phyloP scores from a whole-genome alignment of 2,329 filamentous ascomycete genomes.

The Chrysoporthe puriensis region DNA sequence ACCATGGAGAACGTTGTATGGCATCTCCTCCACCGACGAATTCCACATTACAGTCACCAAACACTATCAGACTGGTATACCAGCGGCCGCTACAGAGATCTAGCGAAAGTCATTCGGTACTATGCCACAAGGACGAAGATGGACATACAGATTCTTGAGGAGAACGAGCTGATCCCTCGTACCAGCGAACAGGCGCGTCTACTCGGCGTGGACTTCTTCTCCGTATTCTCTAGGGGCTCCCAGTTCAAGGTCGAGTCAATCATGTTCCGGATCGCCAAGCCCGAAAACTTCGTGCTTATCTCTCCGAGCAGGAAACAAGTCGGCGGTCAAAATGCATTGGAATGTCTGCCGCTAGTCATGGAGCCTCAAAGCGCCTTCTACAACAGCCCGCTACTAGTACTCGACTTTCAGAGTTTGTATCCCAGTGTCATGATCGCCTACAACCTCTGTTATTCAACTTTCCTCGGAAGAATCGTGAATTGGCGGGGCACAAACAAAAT shows the following conservation, averaged over 20 bases:
- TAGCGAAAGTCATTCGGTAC: constrained; percentile 77
- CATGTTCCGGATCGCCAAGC: constrained; percentile 98
- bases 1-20: constrained; percentile 96
- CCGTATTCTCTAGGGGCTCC: constrained; percentile 90
- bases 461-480: constrained; percentile 79
- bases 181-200: constrained; percentile 94
- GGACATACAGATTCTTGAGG: constrained; percentile 87
- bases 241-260: constrained; percentile 99
- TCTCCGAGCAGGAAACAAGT: constrained; percentile 93
- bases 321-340: constrained; percentile 88
- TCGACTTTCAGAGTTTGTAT: constrained; percentile 96
- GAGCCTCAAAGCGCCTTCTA: constrained; percentile 96
- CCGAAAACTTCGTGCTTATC: constrained; percentile 88
- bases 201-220: constrained; percentile 94
- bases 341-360: constrained; percentile 95
- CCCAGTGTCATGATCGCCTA: constrained; percentile 99
- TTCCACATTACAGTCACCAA: constrained; percentile 83
- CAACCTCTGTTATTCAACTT: constrained; percentile 98
- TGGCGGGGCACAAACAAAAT: constrained; percentile 96
- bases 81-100: constrained; percentile 67
- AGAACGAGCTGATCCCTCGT: constrained; percentile 83
- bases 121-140: constrained; percentile 76
- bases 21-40: constrained; percentile 82
- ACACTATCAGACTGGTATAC: constrained; percentile 83
- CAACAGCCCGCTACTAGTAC: constrained; percentile 81